Base-by-base conservation (phyloP, 768 basidiomycete genomes). In the Phanerochaete sordida region DNA sequence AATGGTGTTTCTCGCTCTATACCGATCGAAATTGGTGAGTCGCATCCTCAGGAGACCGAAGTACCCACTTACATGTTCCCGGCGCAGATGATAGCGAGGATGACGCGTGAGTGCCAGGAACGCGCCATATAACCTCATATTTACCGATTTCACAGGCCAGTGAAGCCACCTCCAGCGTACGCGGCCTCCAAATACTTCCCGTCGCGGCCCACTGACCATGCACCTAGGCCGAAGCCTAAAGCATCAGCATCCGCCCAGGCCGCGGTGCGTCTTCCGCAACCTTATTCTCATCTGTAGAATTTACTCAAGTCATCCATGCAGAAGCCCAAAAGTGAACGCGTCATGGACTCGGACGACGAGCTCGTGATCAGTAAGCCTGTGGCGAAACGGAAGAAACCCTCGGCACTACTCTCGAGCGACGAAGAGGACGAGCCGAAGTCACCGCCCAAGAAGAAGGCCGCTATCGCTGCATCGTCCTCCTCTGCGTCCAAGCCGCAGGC, bases 381-480 rank as follows among this genome's bases (percentile, higher is more conserved):
- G 19, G 30, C 59, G 37, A 72, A 72, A 59, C 69, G 69, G 35
- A 71, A 68, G 62, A 71, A 71, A 43, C 61, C 65, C 3, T 55
- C 62, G 5, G 65, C 63, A 1, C 39, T 72, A 4, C 52, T 66
- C 2, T 69, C 69, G 0, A 70, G 69, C 57, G 71, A 68, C 45
- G 68, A 67, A 21, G 68, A 69, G 15, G 70, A 69, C 12, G 66
- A 64, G 2, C 62, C 59, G 11, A 66, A 60, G 43, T 37, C 60
- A 16, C 65, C 75, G 0, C 77, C 79, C 1, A 76, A 76, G 1
- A 77, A 72, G 70, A 80, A 80, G 72, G 80, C 79, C 59, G 56
- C 66, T 15, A 73, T 75, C 0, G 63, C 73, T 1, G 39, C 59
- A 2, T 59, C 28, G 60, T 52, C 60, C 46, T 45, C 60, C 31